A percentile compares a stretch with the other conserved stretches of the same genome.
These are phyloP conservation scores for Hibiscus tridactylites DNA, from an alignment of 345 rosid species.

Conservation along the genomic window DNA sequence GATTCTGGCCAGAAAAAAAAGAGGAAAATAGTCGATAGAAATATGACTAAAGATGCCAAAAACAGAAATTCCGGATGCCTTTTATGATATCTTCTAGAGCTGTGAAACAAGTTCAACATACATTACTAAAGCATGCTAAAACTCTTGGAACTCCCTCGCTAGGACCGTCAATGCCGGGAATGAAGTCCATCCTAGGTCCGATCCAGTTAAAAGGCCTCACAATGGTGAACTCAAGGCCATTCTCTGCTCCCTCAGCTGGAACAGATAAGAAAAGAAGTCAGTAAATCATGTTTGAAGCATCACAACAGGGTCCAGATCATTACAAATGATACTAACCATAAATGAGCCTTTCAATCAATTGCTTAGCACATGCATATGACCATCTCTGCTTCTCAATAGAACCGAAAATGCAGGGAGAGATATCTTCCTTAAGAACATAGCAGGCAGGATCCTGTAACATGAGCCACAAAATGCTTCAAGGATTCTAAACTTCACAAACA, in stretches of 20 bases:
- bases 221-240: too few species aligned
- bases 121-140: conserved; percentile 96
- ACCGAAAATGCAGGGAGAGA: conserved; percentile 95
- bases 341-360: conserved; percentile 88
- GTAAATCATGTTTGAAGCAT: background rate
- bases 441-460: conserved; percentile 73
- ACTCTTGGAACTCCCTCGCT: conserved; percentile 99
- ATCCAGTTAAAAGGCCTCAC: conserved; percentile 18
- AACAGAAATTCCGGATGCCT: background rate
- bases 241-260: conserved; percentile 49
- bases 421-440: conserved; percentile 78
- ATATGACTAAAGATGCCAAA: background rate
- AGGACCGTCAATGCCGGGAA: conserved; percentile 97
- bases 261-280: conserved; percentile 8
- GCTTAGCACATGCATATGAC: conserved; percentile 99
- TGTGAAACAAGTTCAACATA: conserved; percentile 23
- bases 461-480: background rate
- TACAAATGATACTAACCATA: conserved; percentile 40
- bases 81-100: background rate
- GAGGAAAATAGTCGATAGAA: background rate
- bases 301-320: background rate
- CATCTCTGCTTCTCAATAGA: conserved; percentile 98
- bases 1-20: conserved; percentile 34
- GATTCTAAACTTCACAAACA: background rate
- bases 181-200: conserved; percentile 99